Evolutionary conservation across 2,329 filamentous ascomycete species (phyloP).

Genomic region (Ophiostoma triangulosporum): DNA sequence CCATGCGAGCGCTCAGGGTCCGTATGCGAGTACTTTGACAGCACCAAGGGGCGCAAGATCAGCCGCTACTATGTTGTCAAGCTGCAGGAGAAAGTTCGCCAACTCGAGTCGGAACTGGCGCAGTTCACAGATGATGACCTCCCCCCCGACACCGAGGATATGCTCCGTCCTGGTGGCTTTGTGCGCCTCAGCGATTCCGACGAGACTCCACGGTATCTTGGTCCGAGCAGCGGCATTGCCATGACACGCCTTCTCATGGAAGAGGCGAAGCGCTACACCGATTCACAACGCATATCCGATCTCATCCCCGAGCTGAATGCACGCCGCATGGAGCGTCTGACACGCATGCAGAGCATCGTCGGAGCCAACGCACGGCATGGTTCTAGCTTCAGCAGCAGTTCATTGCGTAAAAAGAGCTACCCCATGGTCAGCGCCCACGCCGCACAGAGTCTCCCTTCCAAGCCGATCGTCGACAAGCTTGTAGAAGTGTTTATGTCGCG

Average conservation of each 20-base stretch:
- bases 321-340: constrained; percentile 39
- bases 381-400: constrained; percentile 36
- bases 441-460: constrained; percentile 60
- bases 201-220: constrained; percentile 76
- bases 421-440: constrained; percentile 79
- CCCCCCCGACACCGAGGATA: constrained; percentile 62
- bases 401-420: constrained; percentile 67
- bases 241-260: constrained; percentile 95
- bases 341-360: constrained; percentile 51
- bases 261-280: constrained; percentile 84
- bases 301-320: constrained; percentile 64
- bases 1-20: constrained; percentile 88
- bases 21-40: constrained; percentile 90
- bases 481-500: constrained; percentile 78
- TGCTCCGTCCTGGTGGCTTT: constrained; percentile 74
- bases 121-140: constrained; percentile 67
- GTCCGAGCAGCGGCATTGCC: constrained; percentile 87
- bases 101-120: constrained; percentile 68
- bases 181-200: constrained; percentile 76
- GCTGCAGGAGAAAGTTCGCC: constrained; percentile 73
- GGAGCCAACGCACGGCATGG: constrained; percentile 35
- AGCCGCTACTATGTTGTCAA: constrained; percentile 85
- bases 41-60: constrained; percentile 71
- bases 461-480: constrained; percentile 61
- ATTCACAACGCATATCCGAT: constrained; percentile 81